A percentile compares a stretch with the other conserved stretches of the same genome.
These are phyloP conservation scores for Paratinospora sagittata DNA, from an alignment of 164 flowering plant genomes.

Conservation along the genomic window DNA sequence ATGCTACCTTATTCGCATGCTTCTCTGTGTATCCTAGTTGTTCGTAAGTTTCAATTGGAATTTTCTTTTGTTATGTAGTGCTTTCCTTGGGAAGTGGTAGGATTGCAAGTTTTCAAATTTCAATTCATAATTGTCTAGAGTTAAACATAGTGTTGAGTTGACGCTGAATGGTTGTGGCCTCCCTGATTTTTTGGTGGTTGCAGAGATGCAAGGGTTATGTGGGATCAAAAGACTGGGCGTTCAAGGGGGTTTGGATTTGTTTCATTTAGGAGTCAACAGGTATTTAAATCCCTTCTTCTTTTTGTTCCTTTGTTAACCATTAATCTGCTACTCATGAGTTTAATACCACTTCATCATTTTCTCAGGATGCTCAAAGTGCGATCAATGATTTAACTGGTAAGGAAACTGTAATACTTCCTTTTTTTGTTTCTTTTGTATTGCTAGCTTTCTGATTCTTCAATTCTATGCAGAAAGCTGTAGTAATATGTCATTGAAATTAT, in stretches of 20 bases:
- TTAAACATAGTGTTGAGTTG: not conserved
- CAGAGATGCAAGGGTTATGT: slow-evolving; percentile 84
- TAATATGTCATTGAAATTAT: not conserved
- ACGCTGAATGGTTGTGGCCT: not conserved
- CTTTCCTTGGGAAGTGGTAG: too few species aligned
- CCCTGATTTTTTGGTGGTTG: not conserved
- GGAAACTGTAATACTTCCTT: slow-evolving; percentile 4
- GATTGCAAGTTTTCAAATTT: not conserved
- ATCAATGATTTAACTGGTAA: slow-evolving; percentile 88
- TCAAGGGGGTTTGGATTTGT: slow-evolving; percentile 99
- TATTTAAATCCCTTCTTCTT: slow-evolving; percentile 16
- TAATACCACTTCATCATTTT: not conserved
- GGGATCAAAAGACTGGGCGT: slow-evolving; percentile 94
- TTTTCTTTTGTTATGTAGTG: too few species aligned
- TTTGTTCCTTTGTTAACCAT: not conserved
- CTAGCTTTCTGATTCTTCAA: not conserved
- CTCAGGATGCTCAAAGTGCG: slow-evolving; percentile 95
- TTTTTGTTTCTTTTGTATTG: not conserved
- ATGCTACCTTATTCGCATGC: slow-evolving; percentile 84
- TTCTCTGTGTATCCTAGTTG: slow-evolving; percentile 90
- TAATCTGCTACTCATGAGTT: too few species aligned
- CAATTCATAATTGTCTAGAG: not conserved
- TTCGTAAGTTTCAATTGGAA: slow-evolving; percentile 85
- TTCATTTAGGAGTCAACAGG: slow-evolving; percentile 94
- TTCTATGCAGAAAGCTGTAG: not conserved